A percentile compares a stretch with the other conserved stretches of the same genome.
Conservation (phyloP, 331 rosid genomes). For the Telfairia occidentalis region DNA sequence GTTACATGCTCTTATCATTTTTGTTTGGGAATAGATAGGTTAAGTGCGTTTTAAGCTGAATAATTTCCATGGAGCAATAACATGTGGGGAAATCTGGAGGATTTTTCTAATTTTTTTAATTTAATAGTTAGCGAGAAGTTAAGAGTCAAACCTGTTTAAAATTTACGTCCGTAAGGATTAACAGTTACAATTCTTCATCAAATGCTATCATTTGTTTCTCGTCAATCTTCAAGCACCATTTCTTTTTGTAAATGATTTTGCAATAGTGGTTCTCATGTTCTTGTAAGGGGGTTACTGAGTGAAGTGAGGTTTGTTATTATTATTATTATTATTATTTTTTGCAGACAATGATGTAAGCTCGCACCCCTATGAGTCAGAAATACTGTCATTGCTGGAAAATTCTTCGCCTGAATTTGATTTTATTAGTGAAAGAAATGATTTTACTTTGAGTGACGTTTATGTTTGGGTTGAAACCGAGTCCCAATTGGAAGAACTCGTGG, state of each 20-base stretch:
- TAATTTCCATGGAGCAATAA: background rate
- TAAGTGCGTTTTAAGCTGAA: background rate
- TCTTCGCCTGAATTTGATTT: conserved; percentile 32
- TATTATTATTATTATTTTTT: too few species aligned
- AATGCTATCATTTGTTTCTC: background rate
- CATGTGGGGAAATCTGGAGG: background rate
- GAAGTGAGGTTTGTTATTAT: background rate
- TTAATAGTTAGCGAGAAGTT: background rate
- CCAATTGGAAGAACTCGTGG: conserved; percentile 43
- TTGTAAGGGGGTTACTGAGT: background rate
- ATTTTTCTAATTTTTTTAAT: background rate
- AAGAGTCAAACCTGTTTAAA: background rate
- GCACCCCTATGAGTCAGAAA: conserved; percentile 64
- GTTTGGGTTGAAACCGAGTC: conserved; percentile 61
- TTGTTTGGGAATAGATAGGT: background rate
- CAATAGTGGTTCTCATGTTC: conserved; percentile 5
- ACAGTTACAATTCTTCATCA: background rate
- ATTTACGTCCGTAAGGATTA: background rate
- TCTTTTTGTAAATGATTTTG: background rate
- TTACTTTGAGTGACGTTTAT: conserved; percentile 37
- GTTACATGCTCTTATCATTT: background rate
- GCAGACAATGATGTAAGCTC: conserved; percentile 37
- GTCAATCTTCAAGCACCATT: background rate
- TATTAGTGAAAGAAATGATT: conserved; percentile 23
- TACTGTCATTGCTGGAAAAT: conserved; percentile 30